Base-by-base conservation (phyloP, 1,284 basidiomycete genomes). In the Marasmius sp. region DNA sequence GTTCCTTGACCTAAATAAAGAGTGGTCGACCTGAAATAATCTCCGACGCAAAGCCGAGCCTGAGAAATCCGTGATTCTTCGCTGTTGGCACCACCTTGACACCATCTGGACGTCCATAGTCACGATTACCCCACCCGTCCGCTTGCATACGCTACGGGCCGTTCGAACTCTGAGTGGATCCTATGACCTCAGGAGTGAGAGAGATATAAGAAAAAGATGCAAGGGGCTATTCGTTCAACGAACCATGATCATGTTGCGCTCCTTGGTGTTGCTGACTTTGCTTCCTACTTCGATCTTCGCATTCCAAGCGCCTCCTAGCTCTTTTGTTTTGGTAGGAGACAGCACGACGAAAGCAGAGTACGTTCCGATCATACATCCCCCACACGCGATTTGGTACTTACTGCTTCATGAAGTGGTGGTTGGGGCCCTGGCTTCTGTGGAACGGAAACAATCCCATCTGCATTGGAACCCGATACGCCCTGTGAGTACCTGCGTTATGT, bases 351-450 rank as follows among this genome's bases (percentile, higher is more conserved):
- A 76, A 14, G 77, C 78, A 58, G 74, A 71, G 77, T 76, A 57
- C 58, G 66, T 38, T 12, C 22, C 53, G 20, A 18, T n/a, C 54
- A 34, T 37, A 11, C 45, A 9, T 34, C 59, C 22, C 27, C 38
- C 20, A 51, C 50, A 36, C 53, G 16, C 47, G 6, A 58, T 20
- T 14, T 22, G 10, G 39, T 22, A 50, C 77, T 76, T 10, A 76
- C 75, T 11, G 70, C 70, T 10, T 68, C 68, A 12, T 73, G 73
- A 61, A 75, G 72, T 61, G 77, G 76, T 39, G 75, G 77, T 14
- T 78, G 76, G 77, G 77, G 75, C 16, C 79, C 79, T 59, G 79
- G 80, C 0, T 75, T 81, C 59, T 82, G 79, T 64, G 77, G 75
- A 6, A 75, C 75, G 8, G 60, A 70, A 11, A 70, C 69, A 6